Evolutionary conservation across 1,284 basidiomycete species (phyloP).

Genomic region (Microbotryum intermedium): DNA sequence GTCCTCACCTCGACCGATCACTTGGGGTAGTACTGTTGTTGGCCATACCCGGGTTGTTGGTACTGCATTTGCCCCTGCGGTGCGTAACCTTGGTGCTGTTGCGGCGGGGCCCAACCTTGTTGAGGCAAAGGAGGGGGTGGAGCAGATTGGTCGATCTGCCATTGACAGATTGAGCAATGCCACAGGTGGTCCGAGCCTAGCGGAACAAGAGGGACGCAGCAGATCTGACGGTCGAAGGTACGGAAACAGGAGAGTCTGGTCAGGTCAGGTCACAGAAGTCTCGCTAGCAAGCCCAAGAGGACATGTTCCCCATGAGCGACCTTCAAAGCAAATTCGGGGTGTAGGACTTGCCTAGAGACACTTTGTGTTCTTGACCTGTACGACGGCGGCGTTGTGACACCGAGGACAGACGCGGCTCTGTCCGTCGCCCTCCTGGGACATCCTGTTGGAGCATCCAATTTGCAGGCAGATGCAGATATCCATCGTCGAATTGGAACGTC

Average conservation of each 20-base stretch:
- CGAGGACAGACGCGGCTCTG: background rate
- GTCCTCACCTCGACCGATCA: no score
- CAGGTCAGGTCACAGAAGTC: background rate
- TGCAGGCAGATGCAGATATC: background rate
- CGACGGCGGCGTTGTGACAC: conserved; percentile 1
- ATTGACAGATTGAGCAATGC: conserved; percentile 23
- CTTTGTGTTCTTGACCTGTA: background rate
- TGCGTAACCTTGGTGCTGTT: conserved; percentile 2
- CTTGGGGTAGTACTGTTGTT: no score
- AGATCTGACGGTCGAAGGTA: conserved; percentile 14
- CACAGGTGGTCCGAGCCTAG: conserved; percentile 17
- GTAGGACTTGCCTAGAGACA: background rate
- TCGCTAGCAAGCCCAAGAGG: background rate
- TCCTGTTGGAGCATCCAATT: no score
- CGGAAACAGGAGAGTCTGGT: background rate
- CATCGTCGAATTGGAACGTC: background rate
- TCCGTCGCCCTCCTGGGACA: background rate
- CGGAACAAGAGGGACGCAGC: conserved; percentile 21
- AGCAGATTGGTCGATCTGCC: conserved; percentile 11
- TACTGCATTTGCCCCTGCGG: conserved; percentile 12
- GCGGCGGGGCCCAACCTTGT: conserved; percentile 7
- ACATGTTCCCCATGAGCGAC: background rate
- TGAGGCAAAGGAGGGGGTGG: conserved; percentile 11
- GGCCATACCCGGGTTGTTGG: background rate
- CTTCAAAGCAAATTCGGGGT: conserved; percentile 4